A percentile compares a stretch with the other conserved stretches of the same genome.
These are phyloP conservation scores for Tolypocladium amazonense DNA, from an alignment of 2,329 filamentous ascomycete species.

Conservation along the genomic window DNA sequence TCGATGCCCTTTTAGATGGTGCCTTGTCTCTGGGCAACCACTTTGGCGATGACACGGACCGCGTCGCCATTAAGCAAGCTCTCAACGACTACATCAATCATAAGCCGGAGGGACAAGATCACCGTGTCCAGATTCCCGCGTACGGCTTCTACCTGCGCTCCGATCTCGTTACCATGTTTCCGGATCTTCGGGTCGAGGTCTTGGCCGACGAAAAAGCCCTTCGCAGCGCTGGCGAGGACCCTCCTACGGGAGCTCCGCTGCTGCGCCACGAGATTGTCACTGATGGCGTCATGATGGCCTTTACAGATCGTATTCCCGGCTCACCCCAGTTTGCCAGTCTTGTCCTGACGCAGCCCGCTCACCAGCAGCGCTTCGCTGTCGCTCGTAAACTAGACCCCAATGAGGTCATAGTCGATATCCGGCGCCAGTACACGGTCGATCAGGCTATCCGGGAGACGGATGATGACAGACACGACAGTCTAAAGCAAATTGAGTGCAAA, in stretches of 20 bases:
- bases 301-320: constrained; percentile 18
- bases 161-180: constrained; percentile 23
- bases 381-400: constrained; percentile 6
- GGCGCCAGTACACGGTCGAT: constrained; percentile 12
- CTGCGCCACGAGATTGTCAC: constrained; percentile 20
- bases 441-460: background rate
- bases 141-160: constrained; percentile 29
- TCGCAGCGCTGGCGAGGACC: background rate
- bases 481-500: background rate
- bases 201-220: background rate
- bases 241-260: constrained; percentile 8
- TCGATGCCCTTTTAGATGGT: constrained; percentile 31
- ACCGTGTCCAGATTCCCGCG: constrained; percentile 19
- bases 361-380: constrained; percentile 24
- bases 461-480: background rate
- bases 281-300: constrained; percentile 19
- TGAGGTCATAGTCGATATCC: constrained; percentile 6
- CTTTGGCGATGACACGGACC: constrained; percentile 16
- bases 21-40: constrained; percentile 30
- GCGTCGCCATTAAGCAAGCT: constrained; percentile 11
- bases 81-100: constrained; percentile 20
- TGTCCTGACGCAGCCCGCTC: constrained; percentile 22
- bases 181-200: constrained; percentile 21
- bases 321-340: constrained; percentile 15
- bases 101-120: constrained; percentile 3